Conservation (phyloP, 192 early-diverging fungal species). For the Cladochytrium replicatum region DNA sequence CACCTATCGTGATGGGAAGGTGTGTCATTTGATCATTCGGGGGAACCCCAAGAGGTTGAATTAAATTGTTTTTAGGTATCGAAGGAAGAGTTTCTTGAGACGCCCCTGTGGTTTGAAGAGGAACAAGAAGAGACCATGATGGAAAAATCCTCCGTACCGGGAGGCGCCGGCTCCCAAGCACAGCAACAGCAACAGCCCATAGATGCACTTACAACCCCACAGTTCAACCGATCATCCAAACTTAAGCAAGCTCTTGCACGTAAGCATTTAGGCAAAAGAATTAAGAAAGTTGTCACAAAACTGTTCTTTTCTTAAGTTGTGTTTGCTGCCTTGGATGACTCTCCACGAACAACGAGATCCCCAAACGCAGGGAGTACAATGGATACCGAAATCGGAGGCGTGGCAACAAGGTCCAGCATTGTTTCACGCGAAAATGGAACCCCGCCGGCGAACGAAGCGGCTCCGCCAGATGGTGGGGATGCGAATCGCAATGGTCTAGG, state of each 20-base stretch:
- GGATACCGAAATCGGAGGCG: not conserved
- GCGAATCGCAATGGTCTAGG: too few species aligned
- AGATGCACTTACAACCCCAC: too few species aligned
- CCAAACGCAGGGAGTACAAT: not conserved
- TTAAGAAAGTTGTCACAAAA: not conserved
- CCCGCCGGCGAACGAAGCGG: too few species aligned
- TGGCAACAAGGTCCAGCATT: not conserved
- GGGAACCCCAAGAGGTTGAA: not conserved
- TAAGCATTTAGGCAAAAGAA: conserved; percentile 6
- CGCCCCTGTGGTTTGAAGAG: conserved; percentile 44
- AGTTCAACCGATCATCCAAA: conserved; percentile 39
- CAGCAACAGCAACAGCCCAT: too few species aligned
- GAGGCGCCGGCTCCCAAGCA: too few species aligned
- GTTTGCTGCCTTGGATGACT: not conserved
- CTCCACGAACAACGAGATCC: not conserved
- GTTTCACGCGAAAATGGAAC: not conserved
- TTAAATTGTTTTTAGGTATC: conserved; percentile 15
- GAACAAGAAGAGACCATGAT: conserved; percentile 22
- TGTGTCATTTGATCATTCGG: not conserved
- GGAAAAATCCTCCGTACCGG: not conserved
- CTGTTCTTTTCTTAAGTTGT: not conserved
- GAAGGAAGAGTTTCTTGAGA: conserved; percentile 24
- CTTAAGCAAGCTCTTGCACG: conserved; percentile 35
- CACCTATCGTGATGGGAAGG: conserved; percentile 21
- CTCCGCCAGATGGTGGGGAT: too few species aligned